Evolutionary conservation across 805 yeast species (phyloP), one percentile per base, ranked within the genome.

Genomic region (Saturnispora bothae): DNA sequence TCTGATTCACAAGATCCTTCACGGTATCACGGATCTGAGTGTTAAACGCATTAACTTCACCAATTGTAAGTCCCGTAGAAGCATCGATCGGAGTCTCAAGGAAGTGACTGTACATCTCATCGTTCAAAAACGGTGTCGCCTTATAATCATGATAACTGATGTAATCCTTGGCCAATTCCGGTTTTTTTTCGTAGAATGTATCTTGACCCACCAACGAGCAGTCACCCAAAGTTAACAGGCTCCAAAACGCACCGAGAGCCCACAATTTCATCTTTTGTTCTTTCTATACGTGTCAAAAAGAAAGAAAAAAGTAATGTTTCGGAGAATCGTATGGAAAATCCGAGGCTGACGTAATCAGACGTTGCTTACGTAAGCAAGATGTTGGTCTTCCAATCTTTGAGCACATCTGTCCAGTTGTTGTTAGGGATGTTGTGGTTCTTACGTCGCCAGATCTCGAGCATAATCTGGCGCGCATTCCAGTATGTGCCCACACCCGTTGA

Each of bases 371-470:
- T 66, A 42, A 84, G 60, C 88, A 83, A 81, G 37, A 84, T 68
- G 48, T 83, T 82, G 71, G 83, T 79, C 50, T 80, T 84, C 94
- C 94, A 82, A 43, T 84, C 94, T 33, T 70, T 69, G 33, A 82
- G 71, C 14, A 84, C 88, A 39, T 80, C 73, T 40, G 78, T 74
- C 95, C 95, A 84, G 48, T 75, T 74, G 46, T 73, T 82, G 39
- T 72, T 63, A 19, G 64, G 61, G 41, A 71, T 78, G 27, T 71
- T 71, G 46, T 67, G 69, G 36, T 73, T 65, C 48, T 83, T 73
- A 31, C 94, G 64, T 43, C 85, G 59, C 92, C 94, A 83, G 8
- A 83, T 89, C 54, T 84, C 95, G 42, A 76, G 64, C 82, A 83
- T 79, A 36, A 84, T 82, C 52, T 80, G 86, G 40, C 89, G 62